These are phyloP conservation scores for Tetrahymena elliotti DNA, from an alignment of 73 alveolate genomes.

Conservation along the genomic window DNA sequence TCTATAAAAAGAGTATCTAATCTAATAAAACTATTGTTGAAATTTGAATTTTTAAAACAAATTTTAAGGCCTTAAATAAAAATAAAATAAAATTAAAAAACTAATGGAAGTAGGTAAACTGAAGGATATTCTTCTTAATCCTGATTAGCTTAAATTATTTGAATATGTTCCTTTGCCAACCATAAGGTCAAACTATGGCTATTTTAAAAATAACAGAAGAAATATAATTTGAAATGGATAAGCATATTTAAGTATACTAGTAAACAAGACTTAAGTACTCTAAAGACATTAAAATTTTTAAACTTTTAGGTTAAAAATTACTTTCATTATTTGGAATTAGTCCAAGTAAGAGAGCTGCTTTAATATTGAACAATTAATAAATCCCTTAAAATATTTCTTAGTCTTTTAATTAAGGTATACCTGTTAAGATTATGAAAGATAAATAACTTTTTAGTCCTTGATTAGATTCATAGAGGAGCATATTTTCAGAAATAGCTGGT, in stretches of 20 bases:
- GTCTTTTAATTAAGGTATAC: not conserved
- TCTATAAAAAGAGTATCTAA: too few species aligned
- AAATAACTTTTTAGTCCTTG: not conserved
- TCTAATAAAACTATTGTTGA: too few species aligned
- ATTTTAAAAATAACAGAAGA: not conserved
- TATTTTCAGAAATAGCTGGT: not conserved
- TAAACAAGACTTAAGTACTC: not conserved
- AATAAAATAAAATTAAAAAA: too few species aligned
- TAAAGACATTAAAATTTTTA: not conserved
- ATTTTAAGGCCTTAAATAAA: too few species aligned
- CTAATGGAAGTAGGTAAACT: not conserved
- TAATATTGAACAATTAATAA: too few species aligned
- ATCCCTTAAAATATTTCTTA: not conserved
- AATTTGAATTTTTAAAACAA: too few species aligned
- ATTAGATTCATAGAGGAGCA: not conserved
- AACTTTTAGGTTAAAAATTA: not conserved
- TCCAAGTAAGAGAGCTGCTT: not conserved
- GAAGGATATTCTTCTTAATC: not conserved
- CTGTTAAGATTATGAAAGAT: not conserved
- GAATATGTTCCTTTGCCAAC: not conserved
- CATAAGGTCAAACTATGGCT: not conserved
- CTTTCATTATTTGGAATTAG: not conserved
- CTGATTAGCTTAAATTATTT: not conserved
- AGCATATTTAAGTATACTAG: not conserved
- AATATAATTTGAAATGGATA: not conserved